Percentiles rank a stretch among this genome's conserved stretches.
Conservation (phyloP, 148 eudicot species). For the Rhododendron molle region DNA sequence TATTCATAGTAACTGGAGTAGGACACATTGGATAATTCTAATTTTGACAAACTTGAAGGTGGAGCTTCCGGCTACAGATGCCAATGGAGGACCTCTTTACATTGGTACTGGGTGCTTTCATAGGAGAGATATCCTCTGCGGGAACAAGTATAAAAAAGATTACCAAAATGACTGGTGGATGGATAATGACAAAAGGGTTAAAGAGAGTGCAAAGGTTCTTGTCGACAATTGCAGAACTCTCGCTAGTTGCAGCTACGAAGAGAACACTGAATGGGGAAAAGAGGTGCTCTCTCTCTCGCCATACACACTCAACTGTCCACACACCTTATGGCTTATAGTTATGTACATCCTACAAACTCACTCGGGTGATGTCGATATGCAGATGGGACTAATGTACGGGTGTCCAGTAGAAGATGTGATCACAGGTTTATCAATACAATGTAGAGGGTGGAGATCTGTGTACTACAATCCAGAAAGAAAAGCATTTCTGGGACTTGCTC, state of each 20-base stretch:
- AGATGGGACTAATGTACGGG: constrained; percentile 18
- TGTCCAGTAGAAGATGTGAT: constrained; percentile 16
- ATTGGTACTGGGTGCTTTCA: constrained; percentile 18
- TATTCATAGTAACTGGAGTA: not conserved
- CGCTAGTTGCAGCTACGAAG: constrained; percentile 17
- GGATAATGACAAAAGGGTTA: not conserved
- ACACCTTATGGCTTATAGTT: not conserved
- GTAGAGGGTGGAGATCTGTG: constrained; percentile 5
- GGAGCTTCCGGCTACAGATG: constrained; percentile 9
- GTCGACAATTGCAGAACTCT: constrained; percentile 2
- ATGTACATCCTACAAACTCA: not conserved
- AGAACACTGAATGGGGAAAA: constrained; percentile 16
- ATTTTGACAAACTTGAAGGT: constrained; percentile 8
- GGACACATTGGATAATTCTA: not conserved
- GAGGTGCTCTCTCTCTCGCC: constrained; percentile 1
- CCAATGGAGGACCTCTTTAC: constrained; percentile 13
- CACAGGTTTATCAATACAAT: not conserved
- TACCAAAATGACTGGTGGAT: not conserved
- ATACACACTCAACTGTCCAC: not conserved
- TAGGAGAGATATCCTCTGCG: constrained; percentile 7
- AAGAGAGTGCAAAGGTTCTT: constrained; percentile 2
- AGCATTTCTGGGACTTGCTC: not conserved
- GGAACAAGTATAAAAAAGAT: not conserved
- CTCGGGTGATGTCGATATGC: not conserved
- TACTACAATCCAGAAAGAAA: constrained; percentile 6